These are phyloP conservation scores for Plasmodium fragile DNA, from an alignment of 169 alveolate genomes.

Conservation along the genomic window DNA sequence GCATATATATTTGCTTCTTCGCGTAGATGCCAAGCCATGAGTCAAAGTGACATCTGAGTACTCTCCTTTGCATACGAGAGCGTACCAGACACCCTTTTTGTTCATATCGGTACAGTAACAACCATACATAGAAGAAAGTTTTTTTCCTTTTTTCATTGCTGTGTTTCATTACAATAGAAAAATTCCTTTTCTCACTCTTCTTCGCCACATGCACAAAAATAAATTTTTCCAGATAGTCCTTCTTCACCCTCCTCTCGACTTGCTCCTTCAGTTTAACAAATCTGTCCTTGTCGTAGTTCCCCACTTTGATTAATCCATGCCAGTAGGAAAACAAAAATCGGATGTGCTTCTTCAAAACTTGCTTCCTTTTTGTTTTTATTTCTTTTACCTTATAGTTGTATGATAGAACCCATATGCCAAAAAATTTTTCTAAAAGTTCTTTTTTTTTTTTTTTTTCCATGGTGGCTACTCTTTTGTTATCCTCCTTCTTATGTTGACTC, in stretches of 20 bases:
- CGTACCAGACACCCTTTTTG: not conserved
- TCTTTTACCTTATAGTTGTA: constrained; percentile 42
- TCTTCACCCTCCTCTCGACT: constrained; percentile 5
- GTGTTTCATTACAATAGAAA: constrained; percentile 2
- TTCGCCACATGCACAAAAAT: not conserved
- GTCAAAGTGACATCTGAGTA: not conserved
- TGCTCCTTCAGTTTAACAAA: constrained; percentile 10
- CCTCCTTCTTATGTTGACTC: not conserved
- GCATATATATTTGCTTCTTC: constrained; percentile 10
- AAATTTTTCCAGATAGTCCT: not conserved
- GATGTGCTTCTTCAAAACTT: constrained; percentile 50
- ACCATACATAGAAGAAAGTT: constrained; percentile 56
- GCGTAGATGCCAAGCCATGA: constrained; percentile 34
- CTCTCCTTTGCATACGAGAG: not conserved
- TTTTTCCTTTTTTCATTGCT: constrained; percentile 31
- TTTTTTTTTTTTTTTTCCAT: not conserved
- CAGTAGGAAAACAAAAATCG: constrained; percentile 44
- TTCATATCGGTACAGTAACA: constrained; percentile 34
- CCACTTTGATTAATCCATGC: constrained; percentile 34
- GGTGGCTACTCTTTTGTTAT: not conserved
- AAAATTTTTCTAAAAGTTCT: constrained; percentile 24
- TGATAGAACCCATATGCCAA: constrained; percentile 45
- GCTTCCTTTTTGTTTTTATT: constrained; percentile 30
- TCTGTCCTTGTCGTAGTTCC: constrained; percentile 21
- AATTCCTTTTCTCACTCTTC: constrained; percentile 13